Evolutionary conservation across 2,329 filamentous ascomycete species (phyloP), one percentile per base, ranked within the genome.

Genomic region (Alternaria atra): DNA sequence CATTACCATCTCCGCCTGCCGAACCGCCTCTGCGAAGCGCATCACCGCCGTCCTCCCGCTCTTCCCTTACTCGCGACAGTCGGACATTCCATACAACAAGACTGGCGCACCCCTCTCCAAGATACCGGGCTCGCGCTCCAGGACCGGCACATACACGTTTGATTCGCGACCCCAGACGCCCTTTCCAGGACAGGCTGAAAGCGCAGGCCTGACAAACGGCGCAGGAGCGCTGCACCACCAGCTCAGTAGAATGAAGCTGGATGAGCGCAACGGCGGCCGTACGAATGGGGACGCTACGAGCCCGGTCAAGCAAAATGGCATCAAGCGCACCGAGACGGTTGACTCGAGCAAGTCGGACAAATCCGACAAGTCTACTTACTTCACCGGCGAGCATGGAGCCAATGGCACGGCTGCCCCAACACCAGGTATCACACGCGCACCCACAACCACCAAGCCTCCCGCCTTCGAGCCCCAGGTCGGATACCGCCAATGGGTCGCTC

Each of bases 1-100:
- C 79, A 97, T 98, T 82, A 97, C 95, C 83, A 94, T 98, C 72
- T 97, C 93, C n/a, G 95, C 95, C 63, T 98, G 95, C 88, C 97
- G 97, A 82, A 90, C 91, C 12, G 93, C 93, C 71, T 97, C 94
- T 40, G 95, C 95, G 30, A 93, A 91, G 79, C 87, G 93, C 72
- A 93, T 99, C 73, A 98, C 94, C 42, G 95, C 93, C 55, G 93
- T 99, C 47, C 88, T 97, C 48, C 95, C 95, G 39, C 86, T 98
- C 55, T 99, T 99, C 81, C 95, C 95, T 1, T 99, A 99, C 84
- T 97, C 93, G 61, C 88, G 95, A 73, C 95, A 99, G 80, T 94
- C 93, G 68, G 95, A 99, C 77, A 89, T 97, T 63, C 95, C 95
- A 17, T 99, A 98, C 84, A 96, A 97, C 84, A 98, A 98, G 83